Evolutionary conservation across 2,329 filamentous ascomycete species (phyloP), one percentile per base, ranked within the genome.

Genomic region (Diaporthe australafricana): DNA sequence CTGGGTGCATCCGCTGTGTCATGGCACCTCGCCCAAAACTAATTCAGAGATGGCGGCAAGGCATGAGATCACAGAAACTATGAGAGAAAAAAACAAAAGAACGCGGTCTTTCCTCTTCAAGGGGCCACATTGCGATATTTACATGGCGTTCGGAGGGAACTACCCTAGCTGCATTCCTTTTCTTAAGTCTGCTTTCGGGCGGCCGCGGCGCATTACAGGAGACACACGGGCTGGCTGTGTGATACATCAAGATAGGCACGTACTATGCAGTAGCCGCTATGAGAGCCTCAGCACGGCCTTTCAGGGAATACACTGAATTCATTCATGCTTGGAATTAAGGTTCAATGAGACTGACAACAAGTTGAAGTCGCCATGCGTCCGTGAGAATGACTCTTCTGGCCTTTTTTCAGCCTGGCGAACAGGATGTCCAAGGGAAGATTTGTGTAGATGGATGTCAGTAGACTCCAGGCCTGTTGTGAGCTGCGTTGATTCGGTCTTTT

Each of bases 131-230:
- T 30, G 32, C 60, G 45, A 22, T n/a, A 62, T 60, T n/a, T 25
- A 52, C 27, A 25, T 22, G 67, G 67, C 67, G 45, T 69, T 69
- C 5, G 67, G 66, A 60, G 30, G 53, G 50, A 27, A 38, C 11
- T 47, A 30, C 30, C 42, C 53, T n/a, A 30, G 53, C 67, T 60
- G 55, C 67, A 69, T 69, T 69, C 56, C 35, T 60, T 38, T 50
- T 25, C 25, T 53, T 56, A 30, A 16, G 30, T 45, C 67, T 60
- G 53, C n/a, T 50, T 35, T 32, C 30, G 42, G 32, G 53, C 45
- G 30, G 45, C 60, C 17, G 9, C 30, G 42, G 45, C 42, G 27
- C 53, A 60, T 30, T 3, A 40, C 22, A 27, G 47, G 52, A 50
- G 27, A 40, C 40, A 20, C 22, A 60, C 12, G 42, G 22, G 45